Evolutionary conservation across 1,284 basidiomycete species (phyloP).

Genomic region (Ustilago tritici): DNA sequence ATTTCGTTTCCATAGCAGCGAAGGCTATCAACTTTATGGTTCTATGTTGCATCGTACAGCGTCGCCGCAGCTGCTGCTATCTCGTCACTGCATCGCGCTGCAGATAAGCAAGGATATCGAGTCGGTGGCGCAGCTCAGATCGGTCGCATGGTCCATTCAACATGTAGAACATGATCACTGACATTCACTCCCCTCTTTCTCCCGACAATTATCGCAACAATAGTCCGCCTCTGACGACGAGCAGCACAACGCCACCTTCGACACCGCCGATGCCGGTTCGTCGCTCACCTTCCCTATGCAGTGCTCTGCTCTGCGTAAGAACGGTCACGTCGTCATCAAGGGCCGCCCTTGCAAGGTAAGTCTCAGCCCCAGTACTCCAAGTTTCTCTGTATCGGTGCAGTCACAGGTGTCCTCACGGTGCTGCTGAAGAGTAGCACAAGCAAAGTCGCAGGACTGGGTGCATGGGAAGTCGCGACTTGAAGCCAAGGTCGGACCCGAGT

Average conservation of each 20-base stretch:
- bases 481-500: no score
- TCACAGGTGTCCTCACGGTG: no score
- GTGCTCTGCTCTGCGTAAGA: constrained; percentile 93
- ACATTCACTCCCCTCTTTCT: neutral
- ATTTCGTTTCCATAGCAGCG: neutral
- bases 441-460: no score
- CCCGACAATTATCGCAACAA: neutral
- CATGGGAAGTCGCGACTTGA: no score
- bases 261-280: constrained; percentile 74
- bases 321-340: constrained; percentile 98
- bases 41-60: neutral
- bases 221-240: constrained; percentile 78
- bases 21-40: neutral
- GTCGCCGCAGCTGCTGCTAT: neutral
- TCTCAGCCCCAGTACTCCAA: constrained; percentile 4
- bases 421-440: no score
- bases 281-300: constrained; percentile 77
- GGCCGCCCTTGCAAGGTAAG: constrained; percentile 89
- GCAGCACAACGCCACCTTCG: constrained; percentile 88
- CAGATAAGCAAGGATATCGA: neutral
- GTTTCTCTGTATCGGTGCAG: neutral
- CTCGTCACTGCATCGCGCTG: neutral
- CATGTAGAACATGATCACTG: neutral
- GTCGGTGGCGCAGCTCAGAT: neutral
- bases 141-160: neutral